Percentiles rank a stretch among this genome's conserved stretches.
phyloP scores from a whole-genome alignment of 352 stramenopile genomes.

The Peronosclerospora sorghi region DNA sequence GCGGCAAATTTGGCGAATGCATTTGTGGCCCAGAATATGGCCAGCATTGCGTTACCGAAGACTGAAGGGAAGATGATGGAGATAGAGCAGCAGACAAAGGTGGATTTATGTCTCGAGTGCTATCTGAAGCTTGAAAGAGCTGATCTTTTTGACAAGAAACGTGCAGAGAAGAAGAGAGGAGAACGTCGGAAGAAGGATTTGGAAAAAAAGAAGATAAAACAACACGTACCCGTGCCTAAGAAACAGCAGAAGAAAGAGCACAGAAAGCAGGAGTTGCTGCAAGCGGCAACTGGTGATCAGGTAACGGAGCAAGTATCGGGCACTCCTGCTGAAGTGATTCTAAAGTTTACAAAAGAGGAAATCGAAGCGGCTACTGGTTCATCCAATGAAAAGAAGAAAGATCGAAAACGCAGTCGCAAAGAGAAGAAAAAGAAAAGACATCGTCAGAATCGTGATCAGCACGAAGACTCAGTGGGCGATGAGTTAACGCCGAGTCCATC shows the following conservation, averaged over 20 bases:
- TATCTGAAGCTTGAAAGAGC: slow-evolving; percentile 56
- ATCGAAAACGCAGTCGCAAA: slow-evolving; percentile 45
- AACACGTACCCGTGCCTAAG: slow-evolving; percentile 38
- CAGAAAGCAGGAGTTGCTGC: slow-evolving; percentile 32
- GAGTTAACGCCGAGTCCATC: slow-evolving; percentile 29
- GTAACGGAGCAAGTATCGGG: background rate
- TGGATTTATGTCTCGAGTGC: slow-evolving; percentile 58
- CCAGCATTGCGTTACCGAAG: slow-evolving; percentile 2
- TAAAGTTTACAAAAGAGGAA: slow-evolving; percentile 29
- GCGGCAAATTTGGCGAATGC: background rate
- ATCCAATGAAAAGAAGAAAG: slow-evolving; percentile 35
- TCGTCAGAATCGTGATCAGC: slow-evolving; percentile 27
- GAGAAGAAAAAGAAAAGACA: slow-evolving; percentile 45
- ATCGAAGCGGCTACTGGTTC: slow-evolving; percentile 19
- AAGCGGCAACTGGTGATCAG: background rate
- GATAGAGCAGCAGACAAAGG: slow-evolving; percentile 14
- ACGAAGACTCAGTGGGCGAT: slow-evolving; percentile 46
- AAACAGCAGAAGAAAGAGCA: slow-evolving; percentile 51
- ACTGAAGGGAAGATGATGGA: slow-evolving; percentile 12
- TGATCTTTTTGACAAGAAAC: slow-evolving; percentile 56
- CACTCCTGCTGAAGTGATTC: slow-evolving; percentile 5
- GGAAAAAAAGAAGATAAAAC: slow-evolving; percentile 41
- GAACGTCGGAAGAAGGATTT: slow-evolving; percentile 22
- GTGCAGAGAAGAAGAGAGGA: slow-evolving; percentile 23
- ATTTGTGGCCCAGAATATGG: slow-evolving; percentile 6